Evolutionary conservation across 345 rosid genomes (phyloP).

Genomic region (Lagerstroemia speciosa): DNA sequence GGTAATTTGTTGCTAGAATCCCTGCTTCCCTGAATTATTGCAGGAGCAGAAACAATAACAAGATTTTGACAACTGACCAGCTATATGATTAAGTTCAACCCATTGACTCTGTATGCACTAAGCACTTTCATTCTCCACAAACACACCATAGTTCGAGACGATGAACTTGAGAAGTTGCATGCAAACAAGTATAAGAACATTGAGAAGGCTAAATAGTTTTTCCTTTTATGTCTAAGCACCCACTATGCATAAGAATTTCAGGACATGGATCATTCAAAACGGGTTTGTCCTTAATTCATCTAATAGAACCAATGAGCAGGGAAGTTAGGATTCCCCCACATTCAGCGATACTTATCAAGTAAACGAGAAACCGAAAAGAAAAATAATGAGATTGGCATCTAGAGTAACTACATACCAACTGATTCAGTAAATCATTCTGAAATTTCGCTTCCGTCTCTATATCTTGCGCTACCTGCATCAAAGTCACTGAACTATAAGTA

Average conservation of each 20-base stretch:
- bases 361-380: not conserved
- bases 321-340: not conserved
- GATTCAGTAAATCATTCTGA: constrained; percentile 71
- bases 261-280: not conserved
- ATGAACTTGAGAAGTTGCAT: too few species aligned
- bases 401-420: constrained; percentile 40
- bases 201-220: too few species aligned
- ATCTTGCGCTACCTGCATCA: constrained; percentile 72
- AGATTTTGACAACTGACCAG: too few species aligned
- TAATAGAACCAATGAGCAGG: not conserved
- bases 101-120: too few species aligned
- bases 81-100: too few species aligned
- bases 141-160: too few species aligned
- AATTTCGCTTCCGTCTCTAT: constrained; percentile 68
- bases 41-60: not conserved
- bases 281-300: not conserved
- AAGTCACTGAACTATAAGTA: not conserved
- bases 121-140: too few species aligned
- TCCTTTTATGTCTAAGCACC: too few species aligned
- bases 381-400: not conserved
- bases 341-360: not conserved
- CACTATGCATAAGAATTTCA: not conserved
- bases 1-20: too few species aligned
- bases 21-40: not conserved
- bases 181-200: too few species aligned